Evolutionary conservation across 1,284 basidiomycete species (phyloP).

Genomic region (Ustilago xerochloae): DNA sequence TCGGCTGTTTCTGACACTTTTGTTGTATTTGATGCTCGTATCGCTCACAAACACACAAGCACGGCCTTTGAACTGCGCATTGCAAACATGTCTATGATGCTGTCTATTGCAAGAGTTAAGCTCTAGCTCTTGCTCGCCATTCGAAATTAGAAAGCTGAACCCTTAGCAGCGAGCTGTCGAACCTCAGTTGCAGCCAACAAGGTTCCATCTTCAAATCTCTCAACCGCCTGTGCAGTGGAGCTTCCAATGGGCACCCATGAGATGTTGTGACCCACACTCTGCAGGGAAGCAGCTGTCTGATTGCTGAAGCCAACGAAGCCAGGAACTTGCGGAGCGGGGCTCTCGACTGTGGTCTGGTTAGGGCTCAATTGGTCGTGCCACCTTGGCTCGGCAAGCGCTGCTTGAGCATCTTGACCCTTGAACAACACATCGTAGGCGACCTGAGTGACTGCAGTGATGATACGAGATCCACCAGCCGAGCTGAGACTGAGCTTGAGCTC

Average conservation of each 20-base stretch:
- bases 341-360: constrained; percentile 67
- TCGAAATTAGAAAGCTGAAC: constrained; percentile 56
- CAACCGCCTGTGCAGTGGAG: constrained; percentile 58
- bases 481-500: constrained; percentile 68
- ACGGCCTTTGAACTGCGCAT: too few relatives aligned
- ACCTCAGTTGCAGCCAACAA: constrained; percentile 55
- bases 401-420: constrained; percentile 53
- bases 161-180: constrained; percentile 57
- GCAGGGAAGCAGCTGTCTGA: constrained; percentile 65
- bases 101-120: not conserved
- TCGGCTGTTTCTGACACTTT: not conserved
- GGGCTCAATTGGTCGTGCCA: constrained; percentile 70
- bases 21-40: not conserved
- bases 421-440: constrained; percentile 57
- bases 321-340: constrained; percentile 48
- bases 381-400: constrained; percentile 63
- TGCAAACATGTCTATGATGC: not conserved
- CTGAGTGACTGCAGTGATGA: constrained; percentile 70
- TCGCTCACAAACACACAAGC: too few relatives aligned
- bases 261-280: constrained; percentile 66
- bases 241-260: constrained; percentile 49
- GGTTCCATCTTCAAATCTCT: constrained; percentile 39
- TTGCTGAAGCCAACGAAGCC: constrained; percentile 67
- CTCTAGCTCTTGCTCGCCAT: too few relatives aligned
- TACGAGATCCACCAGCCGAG: constrained; percentile 69